Evolutionary conservation across 495 filamentous ascomycete species (phyloP).

Genomic region (Durotheca rogersii): DNA sequence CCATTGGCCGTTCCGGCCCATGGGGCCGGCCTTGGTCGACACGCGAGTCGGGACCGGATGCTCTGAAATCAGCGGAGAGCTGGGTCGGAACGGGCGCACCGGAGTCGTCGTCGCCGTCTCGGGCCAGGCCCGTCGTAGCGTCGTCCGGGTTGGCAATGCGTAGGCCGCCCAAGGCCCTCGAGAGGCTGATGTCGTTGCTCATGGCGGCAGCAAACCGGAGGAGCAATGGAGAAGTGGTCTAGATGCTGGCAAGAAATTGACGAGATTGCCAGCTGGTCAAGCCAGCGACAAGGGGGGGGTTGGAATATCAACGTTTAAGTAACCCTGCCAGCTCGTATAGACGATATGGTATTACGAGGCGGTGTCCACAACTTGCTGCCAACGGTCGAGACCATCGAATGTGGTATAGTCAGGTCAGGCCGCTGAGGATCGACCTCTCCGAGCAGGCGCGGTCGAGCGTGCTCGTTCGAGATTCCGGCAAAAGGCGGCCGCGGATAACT

Average conservation of each 20-base stretch:
- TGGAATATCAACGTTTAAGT: constrained; percentile 7
- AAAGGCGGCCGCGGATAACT: constrained; percentile 16
- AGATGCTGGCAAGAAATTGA: constrained; percentile 18
- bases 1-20: constrained; percentile 35
- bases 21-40: constrained; percentile 31
- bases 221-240: background rate
- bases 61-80: constrained; percentile 10
- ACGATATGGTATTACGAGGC: constrained; percentile 10
- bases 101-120: constrained; percentile 40
- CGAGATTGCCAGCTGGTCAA: constrained; percentile 6
- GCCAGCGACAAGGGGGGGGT: constrained; percentile 2
- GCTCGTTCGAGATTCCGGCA: constrained; percentile 11
- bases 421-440: constrained; percentile 1
- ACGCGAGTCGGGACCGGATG: constrained; percentile 20
- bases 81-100: constrained; percentile 26
- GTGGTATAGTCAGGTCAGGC: background rate
- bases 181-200: constrained; percentile 91
- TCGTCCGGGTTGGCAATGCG: constrained; percentile 97
- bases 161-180: constrained; percentile 88
- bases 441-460: constrained; percentile 2
- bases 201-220: constrained; percentile 49
- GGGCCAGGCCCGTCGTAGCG: constrained; percentile 60
- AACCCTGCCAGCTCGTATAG: constrained; percentile 11
- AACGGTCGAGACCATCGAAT: constrained; percentile 20
- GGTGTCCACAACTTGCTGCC: constrained; percentile 10